Base-by-base conservation (phyloP, 2,329 filamentous ascomycete genomes). In the Ceratocystis albifundus region DNA sequence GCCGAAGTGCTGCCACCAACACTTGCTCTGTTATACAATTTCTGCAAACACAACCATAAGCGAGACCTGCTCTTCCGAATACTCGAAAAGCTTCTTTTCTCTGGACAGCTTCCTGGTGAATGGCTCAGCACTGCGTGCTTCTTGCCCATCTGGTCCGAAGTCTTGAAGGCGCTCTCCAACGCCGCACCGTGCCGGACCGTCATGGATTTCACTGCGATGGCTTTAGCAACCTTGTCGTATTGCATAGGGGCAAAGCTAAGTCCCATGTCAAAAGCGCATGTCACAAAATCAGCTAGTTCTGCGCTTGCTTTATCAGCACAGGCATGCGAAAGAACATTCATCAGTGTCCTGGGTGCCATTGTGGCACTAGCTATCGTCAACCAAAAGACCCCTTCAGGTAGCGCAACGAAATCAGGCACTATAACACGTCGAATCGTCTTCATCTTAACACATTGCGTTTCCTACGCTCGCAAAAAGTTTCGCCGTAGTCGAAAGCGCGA, bases 61-160 rank as follows among this genome's bases (percentile, higher is more conserved):
- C 64, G 66, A 41, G 55, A 67, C 22, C n/a, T 64, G 7, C 36
- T 69, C 28, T 69, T 69, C 36, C 46, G 46, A 30, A 68, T 45
- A 12, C 25, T 69, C 4, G 55, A 65, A 30, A 57, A 65, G 8
- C 44, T 69, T 7, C 46, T 68, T 17, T 65, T 64, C 30, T 55
- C 62, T 22, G 53, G 65, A 5, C 61, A 61, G 28, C 65, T 68
- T 4, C 67, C 67, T 1, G 61, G 45, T 3, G 66, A 69, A 46
- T 69, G 69, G 69, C 62, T 69, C 2, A 66, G 67, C 30, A 69
- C 63, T 2, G 22, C 62, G 36, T 64, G 59, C 12, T 67, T 69
- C 28, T 62, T 63, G 15, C 63, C 67, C 3, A 66, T 69, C 55
- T 69, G 69, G 69, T 57, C 61, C 8, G 65, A 65, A 30, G 64